Evolutionary conservation across 257 asterid genomes (phyloP).

Genomic region (Solanum dulcamara): DNA sequence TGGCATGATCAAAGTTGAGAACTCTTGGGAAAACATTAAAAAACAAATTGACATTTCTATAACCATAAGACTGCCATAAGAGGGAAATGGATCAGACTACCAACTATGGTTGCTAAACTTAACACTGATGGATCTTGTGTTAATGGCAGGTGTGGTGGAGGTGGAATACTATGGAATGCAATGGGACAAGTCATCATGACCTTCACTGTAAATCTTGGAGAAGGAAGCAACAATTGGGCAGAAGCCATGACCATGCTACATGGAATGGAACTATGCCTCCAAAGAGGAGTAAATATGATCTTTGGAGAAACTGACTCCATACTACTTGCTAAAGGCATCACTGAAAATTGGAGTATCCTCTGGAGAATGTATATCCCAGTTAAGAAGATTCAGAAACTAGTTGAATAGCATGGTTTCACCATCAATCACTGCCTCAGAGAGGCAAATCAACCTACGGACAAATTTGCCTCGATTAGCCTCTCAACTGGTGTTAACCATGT

Average conservation of each 20-base stretch:
- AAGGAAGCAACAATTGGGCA: not conserved
- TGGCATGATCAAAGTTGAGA: not conserved
- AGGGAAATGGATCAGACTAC: not conserved
- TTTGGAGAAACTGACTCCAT: no score
- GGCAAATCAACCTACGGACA: no score
- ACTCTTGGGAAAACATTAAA: not conserved
- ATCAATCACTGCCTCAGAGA: no score
- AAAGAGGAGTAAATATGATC: not conserved
- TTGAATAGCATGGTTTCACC: no score
- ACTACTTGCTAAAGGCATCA: no score
- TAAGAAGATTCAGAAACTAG: no score
- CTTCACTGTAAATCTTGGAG: not conserved
- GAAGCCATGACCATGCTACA: not conserved
- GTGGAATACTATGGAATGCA: not conserved
- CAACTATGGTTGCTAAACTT: no score
- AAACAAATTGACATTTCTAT: not conserved
- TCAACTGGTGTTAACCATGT: no score
- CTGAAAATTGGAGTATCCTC: no score
- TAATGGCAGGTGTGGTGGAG: not conserved
- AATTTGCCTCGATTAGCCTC: no score
- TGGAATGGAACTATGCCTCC: not conserved
- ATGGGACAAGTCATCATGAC: not conserved
- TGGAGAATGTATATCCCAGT: no score
- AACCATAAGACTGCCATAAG: not conserved
- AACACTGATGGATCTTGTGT: not conserved